Base-by-base conservation (phyloP, 371 early-diverging fungal genomes). In the Furculomyces boomerangus region DNA sequence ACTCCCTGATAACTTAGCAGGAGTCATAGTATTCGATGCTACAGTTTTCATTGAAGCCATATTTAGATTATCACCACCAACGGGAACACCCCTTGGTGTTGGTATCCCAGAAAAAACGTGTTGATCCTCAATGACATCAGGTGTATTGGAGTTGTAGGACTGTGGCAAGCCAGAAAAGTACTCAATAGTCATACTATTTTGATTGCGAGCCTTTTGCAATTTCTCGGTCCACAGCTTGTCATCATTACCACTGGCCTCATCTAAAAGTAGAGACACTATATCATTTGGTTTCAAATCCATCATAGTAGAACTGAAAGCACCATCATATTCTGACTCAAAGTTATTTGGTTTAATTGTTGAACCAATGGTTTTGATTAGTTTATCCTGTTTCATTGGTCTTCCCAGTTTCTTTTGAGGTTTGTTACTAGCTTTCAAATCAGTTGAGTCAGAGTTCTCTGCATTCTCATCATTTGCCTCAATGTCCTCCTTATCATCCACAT, bases 211-310 rank as follows among this genome's bases (percentile, higher is more conserved):
- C 59, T 56, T 57, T 20, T 31, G n/a, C 35, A 68, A 52, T 16
- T 62, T 46, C 28, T 57, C 56, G 29, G 48, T 55, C 39, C 58
- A 61, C 30, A 55, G 43, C 1, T 58, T 50, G 57, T 65, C 54
- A 45, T 63, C 72, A 43, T 66, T 66, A 51, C 65, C 60, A 35
- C 68, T 76, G 49, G 83, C 82, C 54, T 88, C 88, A 61, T 87
- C 90, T 59, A 91, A 66, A 41, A 91, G 66, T 59, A 89, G 65
- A 14, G 88, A 86, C 26, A 86, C 83, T 57, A 91, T 87, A 65
- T 91, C 91, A 53, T 83, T 78, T 5, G 88, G 85, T 62, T 85
- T 88, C 50, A 86, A 81, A 55, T 87, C 88, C 29, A 81, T 40
- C 32, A 32, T 40, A 13, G 29, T 24, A 28, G 27, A 22, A 3